Evolutionary conservation across 352 stramenopile species (phyloP).

Genomic region (Globisporangium acanthophoron): DNA sequence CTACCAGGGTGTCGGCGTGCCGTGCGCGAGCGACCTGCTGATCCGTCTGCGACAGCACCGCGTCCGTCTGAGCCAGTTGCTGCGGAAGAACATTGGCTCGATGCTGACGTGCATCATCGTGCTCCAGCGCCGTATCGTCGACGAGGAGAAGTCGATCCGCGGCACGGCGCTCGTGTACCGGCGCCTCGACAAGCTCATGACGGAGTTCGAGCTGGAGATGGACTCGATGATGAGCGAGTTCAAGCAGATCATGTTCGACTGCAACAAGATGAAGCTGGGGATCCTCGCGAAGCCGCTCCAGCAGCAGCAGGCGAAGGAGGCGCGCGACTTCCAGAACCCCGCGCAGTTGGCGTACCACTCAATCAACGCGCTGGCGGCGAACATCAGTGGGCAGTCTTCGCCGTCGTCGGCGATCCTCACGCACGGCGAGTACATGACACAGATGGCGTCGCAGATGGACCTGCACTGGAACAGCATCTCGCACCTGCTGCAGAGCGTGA

Average conservation of each 20-base stretch:
- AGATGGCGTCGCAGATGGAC: conserved; percentile 79
- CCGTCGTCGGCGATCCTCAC: conserved; percentile 70
- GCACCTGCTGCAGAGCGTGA: conserved; percentile 75
- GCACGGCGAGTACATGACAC: conserved; percentile 86
- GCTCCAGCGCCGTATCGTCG: conserved; percentile 66
- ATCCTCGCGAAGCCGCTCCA: conserved; percentile 71
- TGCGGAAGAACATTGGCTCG: conserved; percentile 69
- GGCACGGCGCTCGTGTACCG: conserved; percentile 76
- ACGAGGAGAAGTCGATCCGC: conserved; percentile 72
- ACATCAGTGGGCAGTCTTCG: conserved; percentile 45
- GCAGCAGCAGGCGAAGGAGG: conserved; percentile 48
- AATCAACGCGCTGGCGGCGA: conserved; percentile 75
- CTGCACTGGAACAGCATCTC: conserved; percentile 86
- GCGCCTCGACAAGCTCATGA: conserved; percentile 47
- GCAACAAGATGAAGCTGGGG: conserved; percentile 74
- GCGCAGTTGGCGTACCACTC: conserved; percentile 76
- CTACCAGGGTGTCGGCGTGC: conserved; percentile 58
- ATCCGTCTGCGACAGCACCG: conserved; percentile 71
- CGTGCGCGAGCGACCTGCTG: conserved; percentile 63
- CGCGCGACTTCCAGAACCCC: conserved; percentile 59
- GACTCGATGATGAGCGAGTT: conserved; percentile 58
- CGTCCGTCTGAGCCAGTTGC: conserved; percentile 52
- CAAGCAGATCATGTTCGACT: conserved; percentile 74
- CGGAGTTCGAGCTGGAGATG: conserved; percentile 67
- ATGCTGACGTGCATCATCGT: conserved; percentile 70